Base-by-base conservation (phyloP, 257 asterid genomes). In the Linaria vulgaris region DNA sequence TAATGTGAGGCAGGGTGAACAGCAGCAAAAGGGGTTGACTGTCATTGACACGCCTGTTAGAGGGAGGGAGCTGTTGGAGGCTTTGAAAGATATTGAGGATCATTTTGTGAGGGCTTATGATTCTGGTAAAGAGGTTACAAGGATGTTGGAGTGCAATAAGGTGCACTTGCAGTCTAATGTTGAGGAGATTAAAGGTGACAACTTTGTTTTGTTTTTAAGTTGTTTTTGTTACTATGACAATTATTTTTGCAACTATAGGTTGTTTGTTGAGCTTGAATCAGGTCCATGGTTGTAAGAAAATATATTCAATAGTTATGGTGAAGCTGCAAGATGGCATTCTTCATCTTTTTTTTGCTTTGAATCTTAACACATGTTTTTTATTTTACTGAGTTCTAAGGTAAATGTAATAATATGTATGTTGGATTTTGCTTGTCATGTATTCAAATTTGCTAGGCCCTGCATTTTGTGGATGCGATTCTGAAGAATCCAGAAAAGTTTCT, bases 11-110 rank as follows among this genome's bases (percentile, higher is more conserved):
- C 78, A 34, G 41, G 41, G 41, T 34, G 41, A 11, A 1, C 75
- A 66, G 51, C 55, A 30, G 55, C 87, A 75, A 24, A 81, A 83
- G 66, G 84, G 84, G 24, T 68, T 89, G 62, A 71, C 74, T 67
- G 95, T 89, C 30, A 77, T 83, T 45, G 95, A 87, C 31, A 76
- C 84, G 47, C 94, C 91, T 9, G 94, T 82, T 37, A 72, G 83
- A 69, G 97, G 96, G 69, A 83, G 99, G 48, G 97, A 92, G 74
- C 61, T 92, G 55, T 67, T 92, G 74, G 99, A 92, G 75, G 97
- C 96, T 67, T 69, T 92, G 30, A 82, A 66, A 45, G 95, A 92
- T 60, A 81, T 92, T 61, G 97, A 85, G 70, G 99, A 89, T 55
- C 85, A 85, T 69, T 92, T 92, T 66, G 20, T 78, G 0, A 76